These are phyloP conservation scores for Sporisorium sorghi DNA, from an alignment of 1,284 basidiomycete genomes.

Conservation along the genomic window DNA sequence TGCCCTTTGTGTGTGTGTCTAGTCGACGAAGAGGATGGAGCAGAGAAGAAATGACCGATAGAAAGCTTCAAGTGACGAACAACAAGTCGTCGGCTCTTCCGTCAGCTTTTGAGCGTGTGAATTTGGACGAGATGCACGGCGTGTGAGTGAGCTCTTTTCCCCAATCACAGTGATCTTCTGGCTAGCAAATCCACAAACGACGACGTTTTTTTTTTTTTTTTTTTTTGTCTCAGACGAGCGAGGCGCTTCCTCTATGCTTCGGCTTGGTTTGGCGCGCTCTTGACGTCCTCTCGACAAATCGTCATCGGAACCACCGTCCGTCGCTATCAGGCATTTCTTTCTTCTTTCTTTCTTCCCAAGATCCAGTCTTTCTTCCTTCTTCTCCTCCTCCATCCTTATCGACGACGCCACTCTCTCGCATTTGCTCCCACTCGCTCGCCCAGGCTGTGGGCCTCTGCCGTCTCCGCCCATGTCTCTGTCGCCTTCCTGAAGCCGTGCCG, in stretches of 20 bases:
- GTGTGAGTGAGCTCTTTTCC: not conserved
- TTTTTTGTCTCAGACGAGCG: slow-evolving; percentile 4
- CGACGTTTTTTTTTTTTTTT: too few relatives aligned
- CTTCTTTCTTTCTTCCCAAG: not conserved
- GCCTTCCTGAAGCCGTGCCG: not conserved
- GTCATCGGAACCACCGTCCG: not conserved
- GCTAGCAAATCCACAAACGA: too few relatives aligned
- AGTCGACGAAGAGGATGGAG: too few relatives aligned
- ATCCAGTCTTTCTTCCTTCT: not conserved
- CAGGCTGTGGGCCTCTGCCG: not conserved
- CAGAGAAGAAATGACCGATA: too few relatives aligned
- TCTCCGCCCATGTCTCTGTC: not conserved
- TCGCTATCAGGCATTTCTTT: not conserved
- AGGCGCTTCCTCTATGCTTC: not conserved
- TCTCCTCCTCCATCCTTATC: not conserved
- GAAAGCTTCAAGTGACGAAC: too few relatives aligned
- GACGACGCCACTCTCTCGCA: not conserved
- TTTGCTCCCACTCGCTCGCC: not conserved
- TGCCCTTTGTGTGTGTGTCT: too few relatives aligned
- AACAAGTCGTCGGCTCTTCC: not conserved
- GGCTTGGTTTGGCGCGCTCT: not conserved
- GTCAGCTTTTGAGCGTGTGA: not conserved
- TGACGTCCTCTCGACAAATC: not conserved
- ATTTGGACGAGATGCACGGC: not conserved
- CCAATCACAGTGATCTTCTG: not conserved